These are phyloP conservation scores for Hypericum androsaemum DNA, from an alignment of 345 rosid genomes.

Conservation along the genomic window DNA sequence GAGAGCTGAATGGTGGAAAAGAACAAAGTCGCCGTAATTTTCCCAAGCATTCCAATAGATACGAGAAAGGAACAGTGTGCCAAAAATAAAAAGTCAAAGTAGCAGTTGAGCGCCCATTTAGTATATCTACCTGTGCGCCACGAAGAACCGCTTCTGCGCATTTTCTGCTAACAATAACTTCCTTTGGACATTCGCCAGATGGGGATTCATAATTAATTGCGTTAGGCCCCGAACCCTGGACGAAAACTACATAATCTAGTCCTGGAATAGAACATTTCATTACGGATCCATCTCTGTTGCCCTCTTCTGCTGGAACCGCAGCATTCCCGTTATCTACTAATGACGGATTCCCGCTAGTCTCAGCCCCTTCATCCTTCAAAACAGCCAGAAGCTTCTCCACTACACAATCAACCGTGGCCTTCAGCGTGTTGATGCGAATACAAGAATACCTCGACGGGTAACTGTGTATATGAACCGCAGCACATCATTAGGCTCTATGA, in stretches of 20 bases:
- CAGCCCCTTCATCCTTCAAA: constrained; percentile 24
- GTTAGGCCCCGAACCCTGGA: constrained; percentile 87
- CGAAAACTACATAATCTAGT: constrained; percentile 72
- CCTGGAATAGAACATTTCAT: constrained; percentile 64
- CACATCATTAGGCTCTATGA: background rate
- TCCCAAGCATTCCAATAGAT: background rate
- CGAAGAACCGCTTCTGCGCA: constrained; percentile 98
- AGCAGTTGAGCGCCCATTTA: background rate
- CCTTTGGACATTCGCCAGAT: constrained; percentile 54
- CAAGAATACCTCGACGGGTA: constrained; percentile 81
- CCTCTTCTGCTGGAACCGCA: constrained; percentile 7
- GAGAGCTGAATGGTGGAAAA: background rate
- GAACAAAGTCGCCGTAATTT: background rate
- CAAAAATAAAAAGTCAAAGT: background rate
- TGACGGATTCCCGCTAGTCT: constrained; percentile 2
- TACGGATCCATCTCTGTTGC: constrained; percentile 21
- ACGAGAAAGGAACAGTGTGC: background rate
- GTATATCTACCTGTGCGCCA: constrained; percentile 80
- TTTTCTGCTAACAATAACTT: constrained; percentile 91
- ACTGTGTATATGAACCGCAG: constrained; percentile 26
- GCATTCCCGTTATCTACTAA: constrained; percentile 5
- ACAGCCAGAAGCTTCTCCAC: constrained; percentile 50
- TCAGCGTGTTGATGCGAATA: constrained; percentile 71
- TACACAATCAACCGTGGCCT: constrained; percentile 55
- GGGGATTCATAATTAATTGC: constrained; percentile 45